Conservation (phyloP, 139 green algal species). For the Picochlorum sp. region DNA sequence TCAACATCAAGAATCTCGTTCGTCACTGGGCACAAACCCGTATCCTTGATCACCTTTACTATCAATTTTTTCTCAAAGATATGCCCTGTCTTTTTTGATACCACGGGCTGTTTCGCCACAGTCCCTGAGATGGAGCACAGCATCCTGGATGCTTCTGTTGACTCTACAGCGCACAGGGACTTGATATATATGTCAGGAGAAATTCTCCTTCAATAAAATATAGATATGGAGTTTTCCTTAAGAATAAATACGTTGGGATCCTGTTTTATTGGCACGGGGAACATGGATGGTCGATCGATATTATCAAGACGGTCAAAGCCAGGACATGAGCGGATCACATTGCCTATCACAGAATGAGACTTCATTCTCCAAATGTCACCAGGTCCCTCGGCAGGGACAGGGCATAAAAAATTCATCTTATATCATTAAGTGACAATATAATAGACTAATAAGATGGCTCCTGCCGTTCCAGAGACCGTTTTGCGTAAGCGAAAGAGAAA, state of each 20-base stretch:
- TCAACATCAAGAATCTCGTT: conserved; percentile 55
- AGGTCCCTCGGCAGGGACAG: no score
- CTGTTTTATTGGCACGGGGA: no score
- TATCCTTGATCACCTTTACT: conserved; percentile 76
- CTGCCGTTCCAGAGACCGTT: conserved; percentile 33
- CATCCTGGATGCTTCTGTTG: background rate
- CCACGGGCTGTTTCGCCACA: conserved; percentile 80
- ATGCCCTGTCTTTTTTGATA: conserved; percentile 72
- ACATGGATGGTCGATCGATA: background rate
- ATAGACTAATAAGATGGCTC: conserved; percentile 3
- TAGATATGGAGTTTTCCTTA: no score
- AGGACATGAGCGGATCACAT: no score
- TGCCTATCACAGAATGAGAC: no score
- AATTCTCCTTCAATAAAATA: no score
- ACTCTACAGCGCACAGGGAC: background rate
- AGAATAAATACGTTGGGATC: background rate
- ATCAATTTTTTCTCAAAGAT: conserved; percentile 86
- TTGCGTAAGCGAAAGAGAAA: conserved; percentile 73
- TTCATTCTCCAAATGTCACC: background rate
- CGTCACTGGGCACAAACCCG: conserved; percentile 77
- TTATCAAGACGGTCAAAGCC: background rate
- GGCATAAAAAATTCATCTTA: background rate
- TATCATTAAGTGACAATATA: background rate
- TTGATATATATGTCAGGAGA: background rate
- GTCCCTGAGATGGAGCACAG: conserved; percentile 60